Evolutionary conservation across 306 rosid species (phyloP), one percentile per base, ranked within the genome.

Genomic region (Dicorynia guianensis): DNA sequence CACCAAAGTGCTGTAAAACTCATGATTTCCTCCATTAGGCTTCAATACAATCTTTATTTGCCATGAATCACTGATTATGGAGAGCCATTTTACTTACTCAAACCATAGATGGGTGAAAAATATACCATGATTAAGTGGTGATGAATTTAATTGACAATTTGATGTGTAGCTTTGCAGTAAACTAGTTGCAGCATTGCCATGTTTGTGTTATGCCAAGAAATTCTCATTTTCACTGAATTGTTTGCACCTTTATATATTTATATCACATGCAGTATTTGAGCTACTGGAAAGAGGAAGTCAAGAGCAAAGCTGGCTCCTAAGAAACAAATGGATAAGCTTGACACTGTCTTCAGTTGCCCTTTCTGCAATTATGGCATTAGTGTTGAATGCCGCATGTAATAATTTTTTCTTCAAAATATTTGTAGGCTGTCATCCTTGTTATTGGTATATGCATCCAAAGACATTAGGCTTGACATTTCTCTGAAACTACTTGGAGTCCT

Each of bases 271-370:
- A 79, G 81, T 70, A 62, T n/a, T 82, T 83, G 74, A 81, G 79
- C 63, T 34, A 91, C 90, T 97, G 99, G 99, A 39, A 95, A 95
- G 84, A 86, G 99, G 71, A 95, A 95, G 85, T 87, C 97, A 47
- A 87, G 90, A 30, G 84, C 98, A 53, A 95, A 95, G 91, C 97
- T 97, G 2, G 85, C 97, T 58, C 97, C 97, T 8, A 92, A 87
- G 91, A 95, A 95, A 83, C 87, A 97, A 68, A 90, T 85, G 90
- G 98, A 92, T 80, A 95, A 92, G 92, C 98, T 92, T 50, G 98
- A 95, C 74, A 92, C 97, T 42, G 97, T 92, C 49, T 95, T 95
- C 75, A 89, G 97, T 78, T 92, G 98, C 49, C 98, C 98, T 82
- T 95, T 95, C 89, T 95, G 98, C 82, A 89, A 91, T 75, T 97